Evolutionary conservation across 164 flowering plant species (phyloP).

Genomic region (Tetracentron sinense): DNA sequence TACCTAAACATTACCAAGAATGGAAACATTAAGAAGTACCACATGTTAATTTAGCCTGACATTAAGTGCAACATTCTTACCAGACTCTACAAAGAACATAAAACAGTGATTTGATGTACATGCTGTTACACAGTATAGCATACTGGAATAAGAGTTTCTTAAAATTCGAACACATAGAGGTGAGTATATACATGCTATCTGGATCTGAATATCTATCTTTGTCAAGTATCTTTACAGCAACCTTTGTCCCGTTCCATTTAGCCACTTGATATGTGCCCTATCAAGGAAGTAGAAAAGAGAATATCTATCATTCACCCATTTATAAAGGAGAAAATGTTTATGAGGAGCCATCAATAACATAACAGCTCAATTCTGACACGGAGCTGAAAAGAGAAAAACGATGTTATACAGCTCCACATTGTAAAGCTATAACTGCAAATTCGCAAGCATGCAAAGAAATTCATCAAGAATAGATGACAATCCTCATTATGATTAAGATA

Average conservation of each 20-base stretch:
- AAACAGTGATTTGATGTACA: too few species aligned
- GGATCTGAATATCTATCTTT: slow-evolving; percentile 78
- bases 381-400: neutral
- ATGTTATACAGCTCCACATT: neutral
- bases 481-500: neutral
- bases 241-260: slow-evolving; percentile 98
- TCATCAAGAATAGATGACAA: neutral
- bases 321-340: neutral
- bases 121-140: neutral
- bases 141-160: neutral
- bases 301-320: neutral
- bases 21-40: too few species aligned
- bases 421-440: neutral
- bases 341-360: neutral
- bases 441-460: neutral
- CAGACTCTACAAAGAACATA: too few species aligned
- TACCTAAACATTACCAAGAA: too few species aligned
- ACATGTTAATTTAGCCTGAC: too few species aligned
- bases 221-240: slow-evolving; percentile 90
- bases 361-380: neutral
- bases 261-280: slow-evolving; percentile 96
- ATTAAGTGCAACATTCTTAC: too few species aligned
- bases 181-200: slow-evolving; percentile 64
- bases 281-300: slow-evolving; percentile 6
- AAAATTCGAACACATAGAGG: neutral